A percentile compares a stretch with the other conserved stretches of the same genome.
Conservation (phyloP, 805 yeast genomes). For the Lipomyces starkeyi region DNA sequence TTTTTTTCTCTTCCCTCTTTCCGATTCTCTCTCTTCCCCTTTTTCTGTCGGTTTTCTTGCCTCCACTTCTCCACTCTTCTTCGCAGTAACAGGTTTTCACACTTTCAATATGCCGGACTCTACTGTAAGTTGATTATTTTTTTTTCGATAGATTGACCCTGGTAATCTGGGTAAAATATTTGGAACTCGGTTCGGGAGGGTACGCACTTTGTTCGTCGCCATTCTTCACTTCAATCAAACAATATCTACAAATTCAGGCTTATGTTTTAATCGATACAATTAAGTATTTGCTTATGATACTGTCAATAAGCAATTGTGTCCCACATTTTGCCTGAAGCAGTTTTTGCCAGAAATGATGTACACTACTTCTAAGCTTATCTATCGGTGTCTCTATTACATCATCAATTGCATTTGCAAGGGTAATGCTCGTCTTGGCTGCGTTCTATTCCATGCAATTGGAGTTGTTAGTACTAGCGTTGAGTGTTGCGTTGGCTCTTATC, state of each 20-base stretch:
- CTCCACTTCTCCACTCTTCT: neutral
- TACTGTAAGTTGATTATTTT: neutral
- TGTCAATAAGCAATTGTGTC: neutral
- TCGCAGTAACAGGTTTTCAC: neutral
- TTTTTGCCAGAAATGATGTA: neutral
- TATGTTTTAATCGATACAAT: neutral
- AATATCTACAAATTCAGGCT: neutral
- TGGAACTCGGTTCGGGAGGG: neutral
- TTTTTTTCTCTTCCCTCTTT: neutral
- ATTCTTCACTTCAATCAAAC: neutral
- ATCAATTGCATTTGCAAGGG: neutral
- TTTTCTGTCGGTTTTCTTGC: neutral
- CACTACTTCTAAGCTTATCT: neutral
- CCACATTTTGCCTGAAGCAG: neutral
- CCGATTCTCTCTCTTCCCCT: neutral
- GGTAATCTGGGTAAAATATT: neutral
- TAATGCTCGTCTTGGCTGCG: neutral
- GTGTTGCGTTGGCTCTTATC: neutral
- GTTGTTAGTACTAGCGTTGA: neutral
- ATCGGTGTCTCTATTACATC: neutral
- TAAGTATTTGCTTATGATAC: neutral
- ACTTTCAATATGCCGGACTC: constrained; percentile 4
- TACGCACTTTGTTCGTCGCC: neutral
- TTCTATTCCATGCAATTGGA: neutral
- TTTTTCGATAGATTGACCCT: neutral